Evolutionary conservation across 2,329 filamentous ascomycete genomes (phyloP), one percentile per base, ranked within the genome.

Genomic region (Lasiodiplodia sp.): DNA sequence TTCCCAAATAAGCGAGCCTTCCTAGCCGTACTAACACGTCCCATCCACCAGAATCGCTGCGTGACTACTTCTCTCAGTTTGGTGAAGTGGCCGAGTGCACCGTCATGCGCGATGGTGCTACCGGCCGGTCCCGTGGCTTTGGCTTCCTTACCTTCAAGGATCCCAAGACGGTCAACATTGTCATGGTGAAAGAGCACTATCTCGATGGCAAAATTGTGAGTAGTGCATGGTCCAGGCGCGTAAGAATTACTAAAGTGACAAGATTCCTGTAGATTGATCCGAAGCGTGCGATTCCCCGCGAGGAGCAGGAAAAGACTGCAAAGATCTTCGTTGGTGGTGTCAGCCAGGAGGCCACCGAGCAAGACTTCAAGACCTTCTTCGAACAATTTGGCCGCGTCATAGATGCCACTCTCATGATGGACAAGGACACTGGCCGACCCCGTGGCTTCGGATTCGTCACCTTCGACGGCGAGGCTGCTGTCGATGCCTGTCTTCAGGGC

Each of bases 161-260:
- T 77, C 92, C 96, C 58, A 97, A 97, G 83, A 97, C 93, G 4
- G 96, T 99, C 73, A 99, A 99, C 79, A 97, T 94, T 73, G 96
- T 99, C 72, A 99, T 99, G 96, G 96, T 99, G 71, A 99, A 99
- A 83, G 96, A 99, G 79, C 96, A 99, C 80, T 97, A 95, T 75
- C 87, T 99, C 25, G 96, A 99, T 78, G 96, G 96, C 71, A 99
- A 99, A 82, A 97, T 99, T 80, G 96, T 98, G 87, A 85, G 92
- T 83, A 2, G 8, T 28, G 2, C 23, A 51, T 34, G 18, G 4
- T 21, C 28, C 38, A 56, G 28, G 5, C 8, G n/a, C 11, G 4
- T 16, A 66, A 70, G 40, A 2, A 18, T 3, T 14, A 8, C 18
- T 37, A 10, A 23, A 18, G 28, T 53, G 7, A 21, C 74, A 64